Percentiles rank a stretch among this genome's conserved stretches.
phyloP scores from a whole-genome alignment of 2,329 filamentous ascomycete species.

The Aspergillus melleus region DNA sequence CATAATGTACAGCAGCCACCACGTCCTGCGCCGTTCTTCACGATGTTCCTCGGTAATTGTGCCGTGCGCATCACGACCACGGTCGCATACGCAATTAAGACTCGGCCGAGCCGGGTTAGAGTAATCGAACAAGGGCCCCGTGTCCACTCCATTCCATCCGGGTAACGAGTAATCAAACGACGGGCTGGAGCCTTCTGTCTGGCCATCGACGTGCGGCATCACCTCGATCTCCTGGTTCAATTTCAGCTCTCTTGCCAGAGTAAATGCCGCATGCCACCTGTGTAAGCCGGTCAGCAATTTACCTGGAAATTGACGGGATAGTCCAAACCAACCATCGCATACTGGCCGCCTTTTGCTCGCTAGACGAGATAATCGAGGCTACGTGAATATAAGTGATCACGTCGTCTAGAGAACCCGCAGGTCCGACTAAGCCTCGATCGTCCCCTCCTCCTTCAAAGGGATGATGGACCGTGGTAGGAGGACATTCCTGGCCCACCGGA shows the following conservation, averaged over 20 bases:
- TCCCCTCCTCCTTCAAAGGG: conserved; percentile 59
- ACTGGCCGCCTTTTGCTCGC: conserved; percentile 93
- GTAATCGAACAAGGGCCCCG: conserved; percentile 45
- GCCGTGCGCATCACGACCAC: conserved; percentile 20
- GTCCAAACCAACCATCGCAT: conserved; percentile 64
- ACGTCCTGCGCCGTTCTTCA: conserved; percentile 84
- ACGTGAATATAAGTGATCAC: conserved; percentile 90
- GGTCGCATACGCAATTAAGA: conserved; percentile 39
- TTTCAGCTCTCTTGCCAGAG: conserved; percentile 82
- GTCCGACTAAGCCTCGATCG: conserved; percentile 38
- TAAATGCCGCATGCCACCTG: conserved; percentile 88
- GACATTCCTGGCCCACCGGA: conserved; percentile 72
- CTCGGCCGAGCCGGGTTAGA: conserved; percentile 33
- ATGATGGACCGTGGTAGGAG: conserved; percentile 65
- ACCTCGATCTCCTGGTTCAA: conserved; percentile 72
- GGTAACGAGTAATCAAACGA: conserved; percentile 33
- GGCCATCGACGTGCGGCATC: conserved; percentile 29
- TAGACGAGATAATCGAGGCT: conserved; percentile 87
- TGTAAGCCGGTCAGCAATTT: background rate
- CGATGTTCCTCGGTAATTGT: conserved; percentile 74
- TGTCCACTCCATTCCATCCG: conserved; percentile 52
- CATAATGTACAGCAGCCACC: conserved; percentile 92
- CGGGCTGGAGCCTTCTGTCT: conserved; percentile 33
- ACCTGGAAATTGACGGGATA: background rate
- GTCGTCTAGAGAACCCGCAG: conserved; percentile 79